phyloP scores from a whole-genome alignment of 305 asterid genomes.

The Fraxinus latifolia region DNA sequence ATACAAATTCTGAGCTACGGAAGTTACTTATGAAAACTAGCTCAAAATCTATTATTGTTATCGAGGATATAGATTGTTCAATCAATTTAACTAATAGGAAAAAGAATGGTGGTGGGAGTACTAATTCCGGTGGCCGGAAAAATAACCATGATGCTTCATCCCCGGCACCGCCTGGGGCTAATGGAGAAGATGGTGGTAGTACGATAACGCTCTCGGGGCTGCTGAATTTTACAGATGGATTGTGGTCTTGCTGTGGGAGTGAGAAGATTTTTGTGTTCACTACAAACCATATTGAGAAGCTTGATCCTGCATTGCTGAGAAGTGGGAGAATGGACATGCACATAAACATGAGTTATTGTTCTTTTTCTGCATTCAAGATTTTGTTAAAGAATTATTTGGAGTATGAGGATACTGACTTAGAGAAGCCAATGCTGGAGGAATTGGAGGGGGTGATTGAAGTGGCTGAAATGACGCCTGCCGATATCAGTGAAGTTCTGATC shows the following conservation, averaged over 20 bases:
- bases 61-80: slow-evolving; percentile 88
- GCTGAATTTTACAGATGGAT: slow-evolving; percentile 78
- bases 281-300: slow-evolving; percentile 69
- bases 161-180: slow-evolving; percentile 30
- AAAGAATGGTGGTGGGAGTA: slow-evolving; percentile 20
- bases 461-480: slow-evolving; percentile 90
- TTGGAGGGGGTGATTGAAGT: slow-evolving; percentile 41
- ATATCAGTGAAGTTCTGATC: slow-evolving; percentile 70
- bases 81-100: slow-evolving; percentile 60
- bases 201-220: slow-evolving; percentile 69
- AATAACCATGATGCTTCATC: slow-evolving; percentile 14
- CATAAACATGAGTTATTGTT: slow-evolving; percentile 73
- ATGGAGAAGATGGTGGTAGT: slow-evolving; percentile 46
- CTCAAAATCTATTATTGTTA: slow-evolving; percentile 82
- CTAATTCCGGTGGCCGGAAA: slow-evolving; percentile 19
- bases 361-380: slow-evolving; percentile 54
- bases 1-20: slow-evolving; percentile 72
- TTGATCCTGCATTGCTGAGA: slow-evolving; percentile 75
- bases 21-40: slow-evolving; percentile 78
- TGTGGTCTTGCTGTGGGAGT: slow-evolving; percentile 89
- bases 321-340: slow-evolving; percentile 91
- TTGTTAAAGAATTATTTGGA: slow-evolving; percentile 70
- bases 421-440: slow-evolving; percentile 25
- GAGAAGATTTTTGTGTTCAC: slow-evolving; percentile 88
- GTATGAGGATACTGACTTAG: slow-evolving; percentile 37